Percentiles rank a stretch among this genome's conserved stretches.
Conservation (phyloP, 2,329 filamentous ascomycete species). For the Fusarium scirpi region DNA sequence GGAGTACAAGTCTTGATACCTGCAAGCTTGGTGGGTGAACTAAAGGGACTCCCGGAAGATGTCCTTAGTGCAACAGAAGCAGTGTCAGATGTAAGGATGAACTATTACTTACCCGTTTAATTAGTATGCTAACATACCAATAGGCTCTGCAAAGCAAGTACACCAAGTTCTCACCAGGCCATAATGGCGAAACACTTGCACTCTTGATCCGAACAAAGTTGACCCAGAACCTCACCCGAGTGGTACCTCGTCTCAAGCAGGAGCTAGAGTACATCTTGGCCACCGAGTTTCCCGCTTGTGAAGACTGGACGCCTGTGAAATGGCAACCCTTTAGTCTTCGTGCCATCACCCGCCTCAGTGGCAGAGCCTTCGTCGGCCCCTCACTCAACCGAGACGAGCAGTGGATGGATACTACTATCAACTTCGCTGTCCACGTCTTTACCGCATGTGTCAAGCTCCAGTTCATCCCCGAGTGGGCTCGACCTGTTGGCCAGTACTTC, state of each 20-base stretch:
- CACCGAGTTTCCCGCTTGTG: slow-evolving; percentile 62
- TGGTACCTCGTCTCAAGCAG: slow-evolving; percentile 60
- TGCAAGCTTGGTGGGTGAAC: slow-evolving; percentile 57
- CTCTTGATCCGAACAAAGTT: slow-evolving; percentile 60
- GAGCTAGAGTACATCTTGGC: slow-evolving; percentile 61
- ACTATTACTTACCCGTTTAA: not conserved
- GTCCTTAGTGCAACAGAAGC: slow-evolving; percentile 62
- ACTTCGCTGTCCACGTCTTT: slow-evolving; percentile 64
- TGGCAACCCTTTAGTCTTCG: slow-evolving; percentile 65
- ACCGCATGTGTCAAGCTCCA: slow-evolving; percentile 62
- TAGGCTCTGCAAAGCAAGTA: slow-evolving; percentile 64
- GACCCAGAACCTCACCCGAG: slow-evolving; percentile 60
- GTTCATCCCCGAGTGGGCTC: slow-evolving; percentile 63
- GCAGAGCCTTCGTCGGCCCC: slow-evolving; percentile 65
- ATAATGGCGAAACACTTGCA: slow-evolving; percentile 59
- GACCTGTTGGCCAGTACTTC: slow-evolving; percentile 60
- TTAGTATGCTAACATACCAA: slow-evolving; percentile 6
- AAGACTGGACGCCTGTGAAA: slow-evolving; percentile 67
- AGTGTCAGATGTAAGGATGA: slow-evolving; percentile 58
- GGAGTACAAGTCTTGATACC: slow-evolving; percentile 62
- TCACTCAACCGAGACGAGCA: slow-evolving; percentile 63
- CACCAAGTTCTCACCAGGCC: slow-evolving; percentile 62
- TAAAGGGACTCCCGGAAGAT: slow-evolving; percentile 62
- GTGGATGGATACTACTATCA: slow-evolving; percentile 66
- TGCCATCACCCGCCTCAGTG: slow-evolving; percentile 65